Conservation (phyloP, 2,329 filamentous ascomycete species). For the Cercospora sp. region DNA sequence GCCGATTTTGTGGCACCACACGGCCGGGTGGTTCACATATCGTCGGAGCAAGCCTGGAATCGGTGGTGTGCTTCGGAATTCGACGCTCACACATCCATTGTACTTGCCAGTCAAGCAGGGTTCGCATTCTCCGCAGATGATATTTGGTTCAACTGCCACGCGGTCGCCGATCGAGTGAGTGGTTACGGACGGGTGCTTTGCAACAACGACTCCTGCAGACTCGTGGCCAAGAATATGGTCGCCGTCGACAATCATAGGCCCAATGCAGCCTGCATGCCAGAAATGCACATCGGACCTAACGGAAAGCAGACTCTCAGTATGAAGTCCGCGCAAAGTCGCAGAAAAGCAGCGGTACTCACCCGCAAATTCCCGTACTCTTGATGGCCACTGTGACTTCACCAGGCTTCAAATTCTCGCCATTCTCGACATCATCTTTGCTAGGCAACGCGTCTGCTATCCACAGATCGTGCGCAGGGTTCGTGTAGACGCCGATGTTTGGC, state of each 20-base stretch:
- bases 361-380: constrained; percentile 94
- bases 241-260: constrained; percentile 87
- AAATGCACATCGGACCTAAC: constrained; percentile 89
- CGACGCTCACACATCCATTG: constrained; percentile 85
- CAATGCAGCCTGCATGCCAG: constrained; percentile 93
- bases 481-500: constrained; percentile 93
- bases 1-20: constrained; percentile 96
- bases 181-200: constrained; percentile 77
- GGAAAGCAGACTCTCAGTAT: neutral
- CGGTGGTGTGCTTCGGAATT: constrained; percentile 88
- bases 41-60: constrained; percentile 81
- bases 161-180: constrained; percentile 80
- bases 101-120: constrained; percentile 89
- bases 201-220: constrained; percentile 78
- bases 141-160: constrained; percentile 89
- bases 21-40: constrained; percentile 91
- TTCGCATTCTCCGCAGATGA: constrained; percentile 88
- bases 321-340: neutral
- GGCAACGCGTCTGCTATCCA: constrained; percentile 83
- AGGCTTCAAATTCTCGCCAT: constrained; percentile 66
- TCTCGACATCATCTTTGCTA: constrained; percentile 70
- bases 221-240: constrained; percentile 95
- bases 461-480: constrained; percentile 86
- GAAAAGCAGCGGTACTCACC: constrained; percentile 55
- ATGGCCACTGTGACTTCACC: constrained; percentile 87